Base-by-base conservation (phyloP, 768 basidiomycete genomes). In the Roridomyces roridus region DNA sequence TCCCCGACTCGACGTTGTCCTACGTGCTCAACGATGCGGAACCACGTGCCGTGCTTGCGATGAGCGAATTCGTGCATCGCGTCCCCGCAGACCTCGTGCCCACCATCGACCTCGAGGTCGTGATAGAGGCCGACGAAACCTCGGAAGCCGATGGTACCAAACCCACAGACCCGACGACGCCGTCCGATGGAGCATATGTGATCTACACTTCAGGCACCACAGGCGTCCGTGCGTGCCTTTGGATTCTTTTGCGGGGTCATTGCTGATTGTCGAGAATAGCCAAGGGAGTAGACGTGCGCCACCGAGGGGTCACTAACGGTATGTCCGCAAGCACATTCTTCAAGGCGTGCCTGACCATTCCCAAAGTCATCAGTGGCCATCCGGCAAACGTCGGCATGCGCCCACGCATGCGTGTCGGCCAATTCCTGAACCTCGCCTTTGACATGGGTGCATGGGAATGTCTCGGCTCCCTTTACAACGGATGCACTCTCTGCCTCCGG, bases 131-230 rank as follows among this genome's bases (percentile, higher is more conserved):
- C 15, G 64, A 63, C 43, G 59, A 64, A 20, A 18, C 45, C 4
- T 45, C 45, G 6, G 31, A 63, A 23, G 61, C 49, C 21, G 63
- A 65, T 23, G 61, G 57, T 21, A 59, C 26, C 46, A 55, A 48
- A 40, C 67, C 67, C 1, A 56, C 55, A 18, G 69, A 73, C 46
- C 46, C 68, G 5, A 62, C 63, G 31, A 46, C 56, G 21, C 42
- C 62, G n/a, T 58, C 60, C n/a, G 69, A 65, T 21, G 69, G 71
- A 9, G 74, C 73, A 15, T 82, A 82, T 67, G 69, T 78, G 29
- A 82, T 83, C 14, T 83, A 82, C 63, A 83, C 81, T 12, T 76
- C 76, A 70, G 79, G 80, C 5, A 81, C 79, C 3, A 78, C 79
- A 12, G 81, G 80, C n/a, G n/a, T n/a, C n/a, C n/a, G n/a, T n/a